Evolutionary conservation across 2,329 filamentous ascomycete species (phyloP).

Genomic region (Exophiala calicioides): DNA sequence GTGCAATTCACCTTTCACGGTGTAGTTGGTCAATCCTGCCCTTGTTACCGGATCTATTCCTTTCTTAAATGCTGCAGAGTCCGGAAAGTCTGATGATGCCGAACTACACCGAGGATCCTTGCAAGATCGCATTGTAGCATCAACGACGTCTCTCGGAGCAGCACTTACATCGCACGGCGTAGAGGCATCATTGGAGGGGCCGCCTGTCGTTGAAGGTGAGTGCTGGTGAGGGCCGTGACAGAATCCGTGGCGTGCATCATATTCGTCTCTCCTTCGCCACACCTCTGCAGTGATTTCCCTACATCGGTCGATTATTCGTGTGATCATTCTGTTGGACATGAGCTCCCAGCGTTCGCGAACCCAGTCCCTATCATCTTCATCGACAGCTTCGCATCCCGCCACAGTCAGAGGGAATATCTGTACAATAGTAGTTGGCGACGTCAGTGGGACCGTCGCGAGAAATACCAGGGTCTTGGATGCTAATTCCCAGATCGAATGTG

Average conservation of each 20-base stretch:
- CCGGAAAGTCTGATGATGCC: constrained; percentile 9
- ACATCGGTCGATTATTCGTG: constrained; percentile 67
- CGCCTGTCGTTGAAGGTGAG: too few species aligned
- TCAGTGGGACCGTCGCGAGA: constrained; percentile 63
- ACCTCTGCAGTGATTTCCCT: constrained; percentile 65
- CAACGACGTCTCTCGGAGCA: background rate
- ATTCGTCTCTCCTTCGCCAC: constrained; percentile 62
- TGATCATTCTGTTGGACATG: constrained; percentile 62
- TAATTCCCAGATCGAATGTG: constrained; percentile 54
- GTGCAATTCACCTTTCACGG: constrained; percentile 64
- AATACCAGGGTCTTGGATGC: constrained; percentile 62
- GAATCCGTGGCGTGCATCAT: constrained; percentile 34
- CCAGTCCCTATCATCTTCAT: constrained; percentile 64
- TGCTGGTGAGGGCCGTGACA: background rate
- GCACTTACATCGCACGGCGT: too few species aligned
- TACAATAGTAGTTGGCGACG: constrained; percentile 64
- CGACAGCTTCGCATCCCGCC: constrained; percentile 63
- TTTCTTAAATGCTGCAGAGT: constrained; percentile 15
- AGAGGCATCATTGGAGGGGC: background rate
- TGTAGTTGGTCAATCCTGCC: constrained; percentile 58
- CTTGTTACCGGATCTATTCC: constrained; percentile 31
- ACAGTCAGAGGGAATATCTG: constrained; percentile 69
- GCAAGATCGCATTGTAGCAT: background rate
- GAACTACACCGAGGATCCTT: background rate
- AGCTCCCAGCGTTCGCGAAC: constrained; percentile 62